phyloP scores from a whole-genome alignment of 2,329 filamentous ascomycete species.

The Paraphoma sp. region DNA sequence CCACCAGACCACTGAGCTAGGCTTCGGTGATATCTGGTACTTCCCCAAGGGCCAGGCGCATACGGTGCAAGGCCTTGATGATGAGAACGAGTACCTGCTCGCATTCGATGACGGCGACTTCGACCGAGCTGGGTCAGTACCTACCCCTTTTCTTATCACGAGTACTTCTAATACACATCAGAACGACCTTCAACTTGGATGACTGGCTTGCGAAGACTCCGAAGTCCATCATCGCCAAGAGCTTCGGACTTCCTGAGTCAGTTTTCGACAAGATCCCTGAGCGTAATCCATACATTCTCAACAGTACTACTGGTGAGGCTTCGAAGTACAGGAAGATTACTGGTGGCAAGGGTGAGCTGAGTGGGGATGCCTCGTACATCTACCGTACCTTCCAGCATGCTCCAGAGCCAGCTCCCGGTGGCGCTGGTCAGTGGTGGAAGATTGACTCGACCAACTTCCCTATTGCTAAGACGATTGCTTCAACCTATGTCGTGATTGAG shows the following conservation, averaged over 20 bases:
- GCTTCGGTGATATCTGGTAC: conserved; percentile 72
- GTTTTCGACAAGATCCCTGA: conserved; percentile 66
- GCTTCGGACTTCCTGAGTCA: conserved; percentile 68
- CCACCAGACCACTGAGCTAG: conserved; percentile 62
- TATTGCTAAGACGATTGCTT: conserved; percentile 69
- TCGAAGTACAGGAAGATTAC: conserved; percentile 56
- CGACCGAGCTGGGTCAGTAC: conserved; percentile 63
- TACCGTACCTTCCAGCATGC: conserved; percentile 65
- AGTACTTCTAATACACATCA: conserved; percentile 5
- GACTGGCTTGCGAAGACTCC: conserved; percentile 75
- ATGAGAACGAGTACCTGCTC: conserved; percentile 72
- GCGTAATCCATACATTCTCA: conserved; percentile 67
- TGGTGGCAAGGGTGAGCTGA: conserved; percentile 57
- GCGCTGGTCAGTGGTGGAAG: conserved; percentile 67
- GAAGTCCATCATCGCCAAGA: conserved; percentile 68
- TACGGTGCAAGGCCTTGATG: conserved; percentile 68
- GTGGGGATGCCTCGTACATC: conserved; percentile 67
- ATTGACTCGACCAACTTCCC: conserved; percentile 74
- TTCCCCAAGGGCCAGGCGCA: conserved; percentile 71
- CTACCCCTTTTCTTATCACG: neutral
- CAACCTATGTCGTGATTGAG: conserved; percentile 68
- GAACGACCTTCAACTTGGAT: conserved; percentile 74
- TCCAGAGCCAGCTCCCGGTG: conserved; percentile 64
- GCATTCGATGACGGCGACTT: conserved; percentile 73
- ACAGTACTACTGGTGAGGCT: conserved; percentile 51